Evolutionary conservation across 1,284 basidiomycete genomes (phyloP), one percentile per base, ranked within the genome.

Genomic region (Puccinia polysora): DNA sequence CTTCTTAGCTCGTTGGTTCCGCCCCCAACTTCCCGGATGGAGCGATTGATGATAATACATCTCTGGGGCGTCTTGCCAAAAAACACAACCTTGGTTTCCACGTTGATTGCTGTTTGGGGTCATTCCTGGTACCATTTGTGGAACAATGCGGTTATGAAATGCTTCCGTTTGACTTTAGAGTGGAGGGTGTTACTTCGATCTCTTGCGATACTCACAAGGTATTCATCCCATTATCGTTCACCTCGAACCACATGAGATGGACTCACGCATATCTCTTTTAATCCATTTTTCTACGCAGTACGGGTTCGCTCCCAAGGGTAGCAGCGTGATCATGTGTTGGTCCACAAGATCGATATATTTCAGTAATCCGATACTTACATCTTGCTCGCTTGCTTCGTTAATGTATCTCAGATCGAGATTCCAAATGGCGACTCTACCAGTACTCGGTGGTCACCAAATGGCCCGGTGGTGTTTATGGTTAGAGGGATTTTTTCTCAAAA

Each of bases 101-200:
- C 79, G 94, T 96, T 73, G 91, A 74, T 40, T 76, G 91, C 80
- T 96, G 93, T 80, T 83, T 96, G 18, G 93, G 92, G 1, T 89
- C 88, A 64, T 95, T 96, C 81, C 88, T 96, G 75, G 85, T 96
- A 75, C 90, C 93, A 0, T 97, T 91, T 83, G 84, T 96, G 45
- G 88, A 90, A 76, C 80, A 83, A 40, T 81, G 81, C 0, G 83
- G 82, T 2, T 79, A 80, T 56, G 77, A 67, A n/a, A 75, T 77
- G 45, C 77, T 76, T 25, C 86, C 84, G 0, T 96, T 95, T 77
- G 93, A 96, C 80, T 97, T 97, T 80, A 82, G 87, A n/a, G 87
- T 96, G 0, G 83, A 85, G 6, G 92, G 93, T 3, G 92, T 96
- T 32, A 94, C 91, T 4, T 74, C 73, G 23, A 79, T 79, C 43